Evolutionary conservation across 2,329 filamentous ascomycete species (phyloP).

Genomic region (Fusarium devonianum): DNA sequence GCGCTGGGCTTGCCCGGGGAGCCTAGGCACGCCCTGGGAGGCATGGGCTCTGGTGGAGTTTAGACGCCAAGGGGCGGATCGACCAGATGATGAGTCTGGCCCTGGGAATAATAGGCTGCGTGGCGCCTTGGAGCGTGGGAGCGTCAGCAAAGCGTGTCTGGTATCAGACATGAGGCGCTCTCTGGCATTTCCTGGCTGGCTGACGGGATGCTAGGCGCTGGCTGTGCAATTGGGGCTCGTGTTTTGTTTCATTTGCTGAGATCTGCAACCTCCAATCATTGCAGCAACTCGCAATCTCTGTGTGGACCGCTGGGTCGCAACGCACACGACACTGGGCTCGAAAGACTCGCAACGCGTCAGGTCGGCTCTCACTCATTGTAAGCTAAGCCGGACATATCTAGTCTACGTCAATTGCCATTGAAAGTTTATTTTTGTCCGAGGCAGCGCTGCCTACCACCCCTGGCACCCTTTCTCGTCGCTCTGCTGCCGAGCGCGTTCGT

Average conservation of each 20-base stretch:
- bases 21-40: conserved; percentile 19
- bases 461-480: conserved; percentile 7
- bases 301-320: conserved; percentile 9
- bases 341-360: too few species aligned
- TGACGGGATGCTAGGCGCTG: conserved; percentile 10
- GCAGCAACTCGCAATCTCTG: conserved; percentile 27
- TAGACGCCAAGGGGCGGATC: conserved; percentile 30
- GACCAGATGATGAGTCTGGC: conserved; percentile 25
- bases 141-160: conserved; percentile 6
- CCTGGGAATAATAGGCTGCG: conserved; percentile 8
- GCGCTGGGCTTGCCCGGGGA: conserved; percentile 14
- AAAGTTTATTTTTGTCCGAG: conserved; percentile 26
- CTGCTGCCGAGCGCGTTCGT: conserved; percentile 21
- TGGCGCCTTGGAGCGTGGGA: too few species aligned
- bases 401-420: conserved; percentile 2
- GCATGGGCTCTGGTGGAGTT: conserved; percentile 23
- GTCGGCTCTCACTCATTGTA: too few species aligned
- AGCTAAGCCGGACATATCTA: too few species aligned
- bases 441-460: conserved; percentile 1
- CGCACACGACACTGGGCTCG: too few species aligned
- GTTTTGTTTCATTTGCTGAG: conserved; percentile 11
- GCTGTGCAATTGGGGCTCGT: too few species aligned
- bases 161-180: conserved; percentile 22
- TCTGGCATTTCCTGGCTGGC: conserved; percentile 14
- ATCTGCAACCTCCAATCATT: conserved; percentile 13